Percentiles rank a stretch among this genome's conserved stretches.
phyloP scores from a whole-genome alignment of 495 filamentous ascomycete genomes.

The Xylaria telfairii region DNA sequence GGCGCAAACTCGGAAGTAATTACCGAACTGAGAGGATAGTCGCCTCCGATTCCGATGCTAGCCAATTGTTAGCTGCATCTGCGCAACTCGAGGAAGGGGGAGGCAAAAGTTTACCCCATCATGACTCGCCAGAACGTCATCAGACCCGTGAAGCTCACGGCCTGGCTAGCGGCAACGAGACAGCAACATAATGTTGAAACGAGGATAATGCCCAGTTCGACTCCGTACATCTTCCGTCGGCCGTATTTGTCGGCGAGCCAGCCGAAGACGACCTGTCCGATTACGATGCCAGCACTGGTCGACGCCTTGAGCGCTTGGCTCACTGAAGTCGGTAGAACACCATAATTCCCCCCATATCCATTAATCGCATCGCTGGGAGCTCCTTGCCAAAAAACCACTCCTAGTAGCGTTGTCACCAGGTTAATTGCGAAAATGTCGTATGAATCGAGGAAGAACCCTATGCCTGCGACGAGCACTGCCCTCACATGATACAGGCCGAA shows the following conservation, averaged over 20 bases:
- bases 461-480: slow-evolving; percentile 73
- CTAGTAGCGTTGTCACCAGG: slow-evolving; percentile 70
- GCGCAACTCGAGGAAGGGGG: neutral
- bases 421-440: slow-evolving; percentile 85
- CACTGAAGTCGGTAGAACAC: slow-evolving; percentile 60
- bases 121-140: slow-evolving; percentile 81
- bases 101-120: slow-evolving; percentile 57
- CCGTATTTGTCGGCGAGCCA: slow-evolving; percentile 72
- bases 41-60: slow-evolving; percentile 70
- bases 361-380: slow-evolving; percentile 35
- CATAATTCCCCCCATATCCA: slow-evolving; percentile 50
- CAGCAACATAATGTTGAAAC: slow-evolving; percentile 68
- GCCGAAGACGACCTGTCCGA: slow-evolving; percentile 77
- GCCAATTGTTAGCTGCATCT: slow-evolving; percentile 20
- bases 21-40: slow-evolving; percentile 77
- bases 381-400: slow-evolving; percentile 73
- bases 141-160: slow-evolving; percentile 71
- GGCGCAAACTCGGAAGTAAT: slow-evolving; percentile 88
- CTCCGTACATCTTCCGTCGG: slow-evolving; percentile 77
- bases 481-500: slow-evolving; percentile 81
- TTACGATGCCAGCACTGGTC: slow-evolving; percentile 73
- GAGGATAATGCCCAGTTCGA: slow-evolving; percentile 77
- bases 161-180: slow-evolving; percentile 59
- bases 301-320: slow-evolving; percentile 77
- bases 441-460: slow-evolving; percentile 80